Evolutionary conservation across 352 stramenopile species (phyloP), one percentile per base, ranked within the genome.

Genomic region (Pythium phragmitis): DNA sequence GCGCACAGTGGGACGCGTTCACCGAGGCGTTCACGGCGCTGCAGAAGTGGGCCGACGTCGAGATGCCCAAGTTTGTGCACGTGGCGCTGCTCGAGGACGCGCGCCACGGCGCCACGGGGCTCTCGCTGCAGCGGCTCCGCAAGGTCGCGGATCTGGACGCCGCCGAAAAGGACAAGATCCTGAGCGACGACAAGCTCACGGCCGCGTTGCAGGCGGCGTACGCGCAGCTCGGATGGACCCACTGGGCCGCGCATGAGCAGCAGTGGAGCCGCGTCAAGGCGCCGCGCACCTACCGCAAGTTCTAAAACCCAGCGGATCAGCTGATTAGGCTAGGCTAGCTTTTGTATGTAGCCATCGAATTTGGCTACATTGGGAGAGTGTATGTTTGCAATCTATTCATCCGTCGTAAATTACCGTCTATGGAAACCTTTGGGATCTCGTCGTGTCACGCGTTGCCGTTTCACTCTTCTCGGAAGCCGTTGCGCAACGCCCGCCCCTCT

Each of bases 41-140:
- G 2, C 74, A 91, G 55, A 87, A 95, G 63, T 95, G 86, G 86
- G 80, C 70, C 26, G 85, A 94, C 59, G 76, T 88, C 1, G 80
- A 91, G 23, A 68, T 73, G 51, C 46, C 74, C 26, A 70, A 76
- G 63, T 85, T 79, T 47, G 48, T 92, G 43, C 70, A 85, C 33
- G 82, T 91, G 7, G 68, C 74, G 28, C 55, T 92, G 57, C 63
- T 91, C 36, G 76, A 89, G 33, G 78, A 94, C 60, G 61, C 75
- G 9, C 85, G 85, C 55, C 72, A 80, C 28, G 61, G 71, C 8
- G 63, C 75, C 7, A 60, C 61, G 1, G 85, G 83, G 0, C 67
- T 91, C 13, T 73, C 80, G 34, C 52, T 92, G 7, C 80, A 94
- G 64, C 83, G 83, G 19, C 77, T 94, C 30, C 83, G 78, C 19